Evolutionary conservation across 2,329 filamentous ascomycete species (phyloP), one percentile per base, ranked within the genome.

Genomic region (Ophidiomyces ophidiicola): DNA sequence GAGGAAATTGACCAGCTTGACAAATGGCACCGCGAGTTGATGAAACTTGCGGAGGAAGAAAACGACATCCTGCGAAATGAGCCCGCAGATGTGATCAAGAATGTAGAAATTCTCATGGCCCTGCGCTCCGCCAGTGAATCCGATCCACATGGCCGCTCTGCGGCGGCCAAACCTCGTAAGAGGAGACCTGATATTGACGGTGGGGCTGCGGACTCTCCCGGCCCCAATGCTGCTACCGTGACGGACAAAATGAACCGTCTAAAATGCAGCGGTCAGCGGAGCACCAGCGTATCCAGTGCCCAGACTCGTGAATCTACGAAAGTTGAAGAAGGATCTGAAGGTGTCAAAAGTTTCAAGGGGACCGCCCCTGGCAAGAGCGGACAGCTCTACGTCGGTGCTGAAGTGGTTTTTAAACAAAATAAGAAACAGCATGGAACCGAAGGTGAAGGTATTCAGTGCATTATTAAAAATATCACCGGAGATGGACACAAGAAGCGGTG

Each of bases 401-500:
- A 69, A 47, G 67, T 69, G 6, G 67, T 68, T 20, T 70, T 66
- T 50, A 68, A 67, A 21, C 65, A 68, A 41, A 65, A 62, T 46
- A 68, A 69, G 46, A 68, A 68, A 45, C 61, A 64, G 43, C 61
- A 65, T 43, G 66, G 64, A n/a, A 60, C 64, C 2, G 67, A 70
- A 49, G 68, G 67, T 15, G 66, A 66, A 44, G 64, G 66, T 69
- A 87, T 87, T 40, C 72, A 87, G 33, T 83, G 82, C 36, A 80
- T 81, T 44, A 83, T 88, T 36, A 80, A 81, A 44, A 74, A 75
- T 37, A 78, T 88, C 10, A 70, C 76, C 37, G 82, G 81, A 10
- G 81, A 87, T 44, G 80, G 80, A 8, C 52, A 53, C 39, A 86
- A 85, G 57, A 80, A 76, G 53, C 71, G 81, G 52, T 68, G 55